Conservation (phyloP, 352 stramenopile species). For the Pythium guiyangense region DNA sequence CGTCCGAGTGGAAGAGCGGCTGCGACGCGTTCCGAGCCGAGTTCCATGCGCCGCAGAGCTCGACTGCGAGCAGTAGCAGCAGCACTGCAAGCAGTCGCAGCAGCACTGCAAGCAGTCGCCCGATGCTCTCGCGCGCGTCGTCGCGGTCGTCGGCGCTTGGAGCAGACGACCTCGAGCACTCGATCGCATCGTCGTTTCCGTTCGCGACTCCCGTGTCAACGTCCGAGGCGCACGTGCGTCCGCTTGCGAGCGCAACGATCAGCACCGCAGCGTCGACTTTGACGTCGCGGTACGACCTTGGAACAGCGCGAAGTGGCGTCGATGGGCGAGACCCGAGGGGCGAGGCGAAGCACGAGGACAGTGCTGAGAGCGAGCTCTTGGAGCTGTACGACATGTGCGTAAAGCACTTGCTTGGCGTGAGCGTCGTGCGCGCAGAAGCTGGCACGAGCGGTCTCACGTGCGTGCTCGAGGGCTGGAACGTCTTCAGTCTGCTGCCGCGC, state of each 20-base stretch:
- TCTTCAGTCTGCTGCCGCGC: slow-evolving; percentile 56
- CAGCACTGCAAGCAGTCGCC: background rate
- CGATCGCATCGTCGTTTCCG: slow-evolving; percentile 14
- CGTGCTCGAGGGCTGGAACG: slow-evolving; percentile 57
- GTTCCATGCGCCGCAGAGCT: slow-evolving; percentile 32
- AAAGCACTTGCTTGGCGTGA: slow-evolving; percentile 44
- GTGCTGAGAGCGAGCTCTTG: slow-evolving; percentile 40
- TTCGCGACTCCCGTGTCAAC: slow-evolving; percentile 19
- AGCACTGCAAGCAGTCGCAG: too few relatives aligned
- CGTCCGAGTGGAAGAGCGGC: slow-evolving; percentile 39
- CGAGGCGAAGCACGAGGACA: slow-evolving; percentile 19
- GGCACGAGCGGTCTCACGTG: slow-evolving; percentile 59
- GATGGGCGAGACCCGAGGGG: background rate
- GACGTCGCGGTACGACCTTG: background rate
- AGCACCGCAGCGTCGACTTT: background rate
- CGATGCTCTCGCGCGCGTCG: slow-evolving; percentile 7
- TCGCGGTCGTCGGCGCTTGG: slow-evolving; percentile 6
- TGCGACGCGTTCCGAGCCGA: slow-evolving; percentile 52
- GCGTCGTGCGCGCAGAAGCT: slow-evolving; percentile 49
- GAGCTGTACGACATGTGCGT: slow-evolving; percentile 54
- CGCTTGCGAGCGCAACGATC: background rate
- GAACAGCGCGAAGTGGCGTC: too few relatives aligned
- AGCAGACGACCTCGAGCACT: slow-evolving; percentile 8
- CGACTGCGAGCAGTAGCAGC: background rate
- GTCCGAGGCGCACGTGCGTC: slow-evolving; percentile 8